phyloP scores from a whole-genome alignment of 2,329 filamentous ascomycete genomes.

The Teratosphaeria destructans region DNA sequence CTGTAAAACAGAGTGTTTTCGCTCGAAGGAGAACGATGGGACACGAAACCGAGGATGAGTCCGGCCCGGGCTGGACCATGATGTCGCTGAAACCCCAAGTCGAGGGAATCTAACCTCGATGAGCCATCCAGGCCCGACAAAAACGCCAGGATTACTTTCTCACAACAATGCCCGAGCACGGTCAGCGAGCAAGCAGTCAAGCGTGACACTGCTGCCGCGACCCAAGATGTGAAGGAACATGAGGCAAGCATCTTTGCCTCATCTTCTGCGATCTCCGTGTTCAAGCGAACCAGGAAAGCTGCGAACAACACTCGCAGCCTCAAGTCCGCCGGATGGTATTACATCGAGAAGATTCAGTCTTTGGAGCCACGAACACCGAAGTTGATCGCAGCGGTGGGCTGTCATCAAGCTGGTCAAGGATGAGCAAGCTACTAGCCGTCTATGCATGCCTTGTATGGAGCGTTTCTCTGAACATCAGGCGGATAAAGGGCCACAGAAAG shows the following conservation, averaged over 20 bases:
- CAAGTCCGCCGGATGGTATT: slow-evolving; percentile 18
- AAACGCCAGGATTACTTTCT: not conserved
- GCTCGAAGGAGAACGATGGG: not conserved
- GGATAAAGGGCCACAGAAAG: slow-evolving; percentile 8
- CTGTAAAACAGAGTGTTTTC: not conserved
- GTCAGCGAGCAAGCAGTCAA: not conserved
- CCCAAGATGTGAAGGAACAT: not conserved
- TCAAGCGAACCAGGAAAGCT: slow-evolving; percentile 11
- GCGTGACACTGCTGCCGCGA: not conserved
- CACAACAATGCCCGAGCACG: not conserved
- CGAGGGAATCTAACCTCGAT: not conserved
- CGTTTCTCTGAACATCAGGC: slow-evolving; percentile 4
- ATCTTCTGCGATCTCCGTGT: slow-evolving; percentile 14
- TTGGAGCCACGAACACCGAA: slow-evolving; percentile 14
- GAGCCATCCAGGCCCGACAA: not conserved
- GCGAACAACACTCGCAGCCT: slow-evolving; percentile 4
- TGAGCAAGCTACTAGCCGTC: slow-evolving; percentile 15
- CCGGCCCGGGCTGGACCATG: not conserved
- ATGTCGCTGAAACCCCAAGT: not conserved
- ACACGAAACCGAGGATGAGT: not conserved
- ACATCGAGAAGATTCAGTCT: slow-evolving; percentile 13
- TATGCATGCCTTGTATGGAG: slow-evolving; percentile 12
- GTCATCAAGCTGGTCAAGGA: slow-evolving; percentile 23
- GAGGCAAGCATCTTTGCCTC: not conserved
- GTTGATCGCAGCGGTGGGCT: slow-evolving; percentile 17